Evolutionary conservation across 2,329 filamentous ascomycete species (phyloP).

Genomic region (Penicillium brasilianum): DNA sequence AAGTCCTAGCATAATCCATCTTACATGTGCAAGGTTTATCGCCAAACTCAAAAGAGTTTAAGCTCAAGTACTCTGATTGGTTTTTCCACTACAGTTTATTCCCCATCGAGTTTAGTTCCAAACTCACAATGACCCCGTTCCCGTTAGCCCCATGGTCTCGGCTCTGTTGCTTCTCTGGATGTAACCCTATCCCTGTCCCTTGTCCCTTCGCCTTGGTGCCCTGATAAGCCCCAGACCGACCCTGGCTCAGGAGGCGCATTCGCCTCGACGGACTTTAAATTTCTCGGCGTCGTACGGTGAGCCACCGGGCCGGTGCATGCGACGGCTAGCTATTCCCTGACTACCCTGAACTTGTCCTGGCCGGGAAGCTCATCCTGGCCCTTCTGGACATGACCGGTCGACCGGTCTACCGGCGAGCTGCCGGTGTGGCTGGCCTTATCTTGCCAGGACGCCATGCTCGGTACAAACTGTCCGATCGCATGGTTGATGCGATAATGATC

Average conservation of each 20-base stretch:
- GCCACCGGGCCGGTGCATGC: conserved; percentile 19
- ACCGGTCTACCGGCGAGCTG: conserved; percentile 16
- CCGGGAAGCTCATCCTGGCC: background rate
- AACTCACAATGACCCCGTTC: background rate
- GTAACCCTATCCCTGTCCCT: too few relatives aligned
- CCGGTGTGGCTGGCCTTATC: conserved; percentile 18
- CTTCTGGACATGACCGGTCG: too few relatives aligned
- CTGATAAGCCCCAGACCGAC: conserved; percentile 12
- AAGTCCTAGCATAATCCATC: too few relatives aligned
- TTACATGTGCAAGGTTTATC: too few relatives aligned
- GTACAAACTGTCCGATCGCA: background rate
- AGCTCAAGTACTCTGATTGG: background rate
- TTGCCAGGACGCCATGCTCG: background rate
- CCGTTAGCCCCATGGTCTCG: background rate
- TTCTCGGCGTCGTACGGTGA: background rate
- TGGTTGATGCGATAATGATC: background rate
- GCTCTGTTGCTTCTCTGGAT: conserved; percentile 5
- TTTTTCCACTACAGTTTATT: background rate
- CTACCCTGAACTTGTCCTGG: too few relatives aligned
- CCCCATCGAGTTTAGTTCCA: background rate
- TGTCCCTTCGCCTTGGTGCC: conserved; percentile 2
- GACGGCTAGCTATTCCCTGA: too few relatives aligned
- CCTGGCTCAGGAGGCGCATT: too few relatives aligned
- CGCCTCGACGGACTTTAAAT: background rate
- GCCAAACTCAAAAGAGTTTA: too few relatives aligned